Percentiles rank a stretch among this genome's conserved stretches.
phyloP scores from a whole-genome alignment of 106 monocot species.

The Hemerocallis citrina region DNA sequence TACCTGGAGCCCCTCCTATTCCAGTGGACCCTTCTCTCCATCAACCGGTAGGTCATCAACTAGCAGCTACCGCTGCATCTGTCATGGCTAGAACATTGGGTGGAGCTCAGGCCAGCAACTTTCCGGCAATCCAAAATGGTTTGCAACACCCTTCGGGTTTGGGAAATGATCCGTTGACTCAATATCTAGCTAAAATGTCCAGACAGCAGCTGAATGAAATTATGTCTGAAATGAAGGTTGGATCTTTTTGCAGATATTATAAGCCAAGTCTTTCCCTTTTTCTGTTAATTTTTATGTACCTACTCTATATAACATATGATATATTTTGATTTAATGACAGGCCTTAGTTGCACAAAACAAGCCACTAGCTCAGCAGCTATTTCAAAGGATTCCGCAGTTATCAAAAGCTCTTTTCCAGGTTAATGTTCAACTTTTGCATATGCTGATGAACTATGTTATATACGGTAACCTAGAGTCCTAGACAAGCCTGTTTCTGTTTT shows the following conservation, averaged over 20 bases:
- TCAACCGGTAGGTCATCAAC: slow-evolving; percentile 64
- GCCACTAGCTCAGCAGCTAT: slow-evolving; percentile 35
- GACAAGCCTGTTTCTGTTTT: no score
- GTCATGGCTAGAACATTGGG: slow-evolving; percentile 59
- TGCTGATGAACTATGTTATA: no score
- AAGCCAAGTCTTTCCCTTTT: not conserved
- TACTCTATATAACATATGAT: not conserved
- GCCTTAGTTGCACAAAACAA: slow-evolving; percentile 51
- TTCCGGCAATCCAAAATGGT: slow-evolving; percentile 24
- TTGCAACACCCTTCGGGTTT: slow-evolving; percentile 20
- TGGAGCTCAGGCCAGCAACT: slow-evolving; percentile 39
- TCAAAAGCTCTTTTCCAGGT: slow-evolving; percentile 94
- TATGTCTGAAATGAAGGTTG: slow-evolving; percentile 77
- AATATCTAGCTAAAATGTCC: slow-evolving; percentile 69
- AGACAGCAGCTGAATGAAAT: slow-evolving; percentile 62
- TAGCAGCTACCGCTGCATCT: slow-evolving; percentile 58
- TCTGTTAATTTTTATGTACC: no score
- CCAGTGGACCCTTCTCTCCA: slow-evolving; percentile 39
- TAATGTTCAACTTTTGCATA: not conserved
- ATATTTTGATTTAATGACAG: slow-evolving; percentile 27
- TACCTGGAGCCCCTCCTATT: slow-evolving; percentile 21
- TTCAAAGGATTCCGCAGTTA: slow-evolving; percentile 50
- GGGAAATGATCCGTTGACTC: slow-evolving; percentile 74
- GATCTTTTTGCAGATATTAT: slow-evolving; percentile 9
- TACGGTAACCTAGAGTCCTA: no score